These are phyloP conservation scores for Blastobotrys americana DNA, from an alignment of 805 yeast genomes.

Conservation along the genomic window DNA sequence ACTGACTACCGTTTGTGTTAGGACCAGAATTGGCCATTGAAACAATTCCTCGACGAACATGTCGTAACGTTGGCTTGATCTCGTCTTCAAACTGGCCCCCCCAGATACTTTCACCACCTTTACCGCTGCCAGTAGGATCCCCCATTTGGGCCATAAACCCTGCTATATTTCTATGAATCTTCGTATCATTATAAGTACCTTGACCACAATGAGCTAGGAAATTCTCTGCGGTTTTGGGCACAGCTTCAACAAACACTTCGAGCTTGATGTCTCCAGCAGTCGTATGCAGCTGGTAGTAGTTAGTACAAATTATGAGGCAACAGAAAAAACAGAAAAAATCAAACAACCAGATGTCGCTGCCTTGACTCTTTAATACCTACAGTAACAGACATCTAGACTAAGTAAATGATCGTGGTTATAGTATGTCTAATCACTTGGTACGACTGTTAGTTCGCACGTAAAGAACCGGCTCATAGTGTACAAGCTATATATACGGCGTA, in stretches of 20 bases:
- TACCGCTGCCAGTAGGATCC: conserved; percentile 24
- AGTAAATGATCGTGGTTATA: too few species aligned
- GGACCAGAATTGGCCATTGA: conserved; percentile 94
- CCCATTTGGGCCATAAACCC: conserved; percentile 33
- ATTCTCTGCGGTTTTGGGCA: conserved; percentile 37
- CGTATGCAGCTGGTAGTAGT: conserved; percentile 34
- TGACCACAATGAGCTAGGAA: conserved; percentile 41
- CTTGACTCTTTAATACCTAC: too few species aligned
- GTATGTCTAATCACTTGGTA: too few species aligned
- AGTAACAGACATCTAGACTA: too few species aligned
- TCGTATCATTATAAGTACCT: conserved; percentile 34
- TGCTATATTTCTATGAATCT: conserved; percentile 35
- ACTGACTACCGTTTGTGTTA: conserved; percentile 86
- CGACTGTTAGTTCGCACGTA: too few species aligned
- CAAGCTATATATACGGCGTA: too few species aligned
- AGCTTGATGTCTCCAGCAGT: conserved; percentile 35
- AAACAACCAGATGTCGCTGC: too few species aligned
- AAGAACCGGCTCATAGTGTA: too few species aligned
- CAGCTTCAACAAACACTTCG: conserved; percentile 34
- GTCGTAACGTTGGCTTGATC: conserved; percentile 41
- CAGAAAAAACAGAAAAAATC: too few species aligned
- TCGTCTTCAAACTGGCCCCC: conserved; percentile 23
- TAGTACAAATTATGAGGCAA: too few species aligned
- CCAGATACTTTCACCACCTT: neutral
- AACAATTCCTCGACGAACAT: conserved; percentile 70